These are phyloP conservation scores for Amanita pallidorosea DNA, from an alignment of 768 basidiomycete genomes.

Conservation along the genomic window DNA sequence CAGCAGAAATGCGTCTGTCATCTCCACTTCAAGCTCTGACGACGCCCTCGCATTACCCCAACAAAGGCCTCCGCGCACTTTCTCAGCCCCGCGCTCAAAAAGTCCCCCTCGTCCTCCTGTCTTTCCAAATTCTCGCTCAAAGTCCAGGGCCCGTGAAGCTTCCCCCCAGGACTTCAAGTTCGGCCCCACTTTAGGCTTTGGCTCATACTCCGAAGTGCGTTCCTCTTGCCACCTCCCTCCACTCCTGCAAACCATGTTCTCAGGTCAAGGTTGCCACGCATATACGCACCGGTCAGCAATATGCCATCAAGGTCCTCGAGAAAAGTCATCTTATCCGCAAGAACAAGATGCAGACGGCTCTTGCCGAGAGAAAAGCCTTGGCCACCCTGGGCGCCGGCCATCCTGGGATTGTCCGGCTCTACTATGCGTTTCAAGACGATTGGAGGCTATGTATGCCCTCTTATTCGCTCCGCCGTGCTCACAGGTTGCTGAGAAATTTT, in stretches of 20 bases:
- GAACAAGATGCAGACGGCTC: constrained; percentile 68
- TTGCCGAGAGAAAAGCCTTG: constrained; percentile 72
- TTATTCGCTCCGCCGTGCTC: background rate
- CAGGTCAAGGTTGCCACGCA: constrained; percentile 53
- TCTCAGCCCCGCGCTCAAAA: constrained; percentile 52
- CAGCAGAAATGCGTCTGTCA: constrained; percentile 68
- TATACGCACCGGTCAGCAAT: constrained; percentile 39
- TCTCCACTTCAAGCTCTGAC: constrained; percentile 54
- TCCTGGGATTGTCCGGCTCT: constrained; percentile 72
- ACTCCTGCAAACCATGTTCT: background rate
- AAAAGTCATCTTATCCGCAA: constrained; percentile 75
- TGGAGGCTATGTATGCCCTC: constrained; percentile 66
- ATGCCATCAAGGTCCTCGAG: constrained; percentile 46
- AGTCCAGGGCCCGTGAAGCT: constrained; percentile 24
- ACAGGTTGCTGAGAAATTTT: background rate
- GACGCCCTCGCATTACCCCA: constrained; percentile 37
- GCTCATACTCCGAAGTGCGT: constrained; percentile 74
- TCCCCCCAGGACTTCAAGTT: constrained; percentile 62
- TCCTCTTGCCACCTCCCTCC: background rate
- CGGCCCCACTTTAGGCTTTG: constrained; percentile 66
- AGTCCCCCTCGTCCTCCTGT: constrained; percentile 31
- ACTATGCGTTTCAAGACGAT: constrained; percentile 80
- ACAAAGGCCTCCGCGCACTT: constrained; percentile 48
- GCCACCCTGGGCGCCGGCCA: constrained; percentile 64
- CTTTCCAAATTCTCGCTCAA: constrained; percentile 27